These are phyloP conservation scores for Alternaria hordeiaustralica DNA, from an alignment of 2,329 filamentous ascomycete genomes.

Conservation along the genomic window DNA sequence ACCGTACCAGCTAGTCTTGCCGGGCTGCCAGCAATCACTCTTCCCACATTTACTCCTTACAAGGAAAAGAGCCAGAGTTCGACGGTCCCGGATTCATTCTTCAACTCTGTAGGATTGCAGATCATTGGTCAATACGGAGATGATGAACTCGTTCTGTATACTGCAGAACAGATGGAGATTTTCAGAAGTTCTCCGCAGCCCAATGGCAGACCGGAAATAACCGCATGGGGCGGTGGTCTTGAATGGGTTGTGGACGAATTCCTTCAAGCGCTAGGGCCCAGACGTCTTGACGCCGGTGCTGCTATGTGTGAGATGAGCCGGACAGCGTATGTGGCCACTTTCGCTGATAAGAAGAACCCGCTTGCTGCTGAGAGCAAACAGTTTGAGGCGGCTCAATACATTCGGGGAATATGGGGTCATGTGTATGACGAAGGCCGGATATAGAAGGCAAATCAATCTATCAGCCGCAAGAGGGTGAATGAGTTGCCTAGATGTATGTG, in stretches of 20 bases:
- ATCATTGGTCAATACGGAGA: slow-evolving; percentile 83
- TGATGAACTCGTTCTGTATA: slow-evolving; percentile 67
- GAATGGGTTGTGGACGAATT: not conserved
- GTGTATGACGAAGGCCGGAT: not conserved
- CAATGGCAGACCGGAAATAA: slow-evolving; percentile 7
- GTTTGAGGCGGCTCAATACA: not conserved
- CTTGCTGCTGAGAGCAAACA: not conserved
- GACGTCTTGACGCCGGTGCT: not conserved
- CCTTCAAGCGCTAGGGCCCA: not conserved
- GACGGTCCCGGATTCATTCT: slow-evolving; percentile 18
- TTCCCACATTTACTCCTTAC: slow-evolving; percentile 65
- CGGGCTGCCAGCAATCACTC: slow-evolving; percentile 84
- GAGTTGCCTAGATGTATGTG: not conserved
- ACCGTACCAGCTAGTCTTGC: slow-evolving; percentile 94
- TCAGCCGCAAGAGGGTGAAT: not conserved
- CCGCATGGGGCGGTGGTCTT: slow-evolving; percentile 20
- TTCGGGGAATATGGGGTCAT: not conserved
- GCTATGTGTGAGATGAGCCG: not conserved
- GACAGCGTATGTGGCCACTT: not conserved
- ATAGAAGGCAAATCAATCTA: not conserved
- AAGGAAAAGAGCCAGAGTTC: slow-evolving; percentile 30
- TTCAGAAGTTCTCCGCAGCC: slow-evolving; percentile 8
- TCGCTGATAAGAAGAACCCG: not conserved
- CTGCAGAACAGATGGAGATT: slow-evolving; percentile 55
- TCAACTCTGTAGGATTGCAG: slow-evolving; percentile 68